Evolutionary conservation across 352 stramenopile genomes (phyloP), one percentile per base, ranked within the genome.

Genomic region (Phytopythium vexans): DNA sequence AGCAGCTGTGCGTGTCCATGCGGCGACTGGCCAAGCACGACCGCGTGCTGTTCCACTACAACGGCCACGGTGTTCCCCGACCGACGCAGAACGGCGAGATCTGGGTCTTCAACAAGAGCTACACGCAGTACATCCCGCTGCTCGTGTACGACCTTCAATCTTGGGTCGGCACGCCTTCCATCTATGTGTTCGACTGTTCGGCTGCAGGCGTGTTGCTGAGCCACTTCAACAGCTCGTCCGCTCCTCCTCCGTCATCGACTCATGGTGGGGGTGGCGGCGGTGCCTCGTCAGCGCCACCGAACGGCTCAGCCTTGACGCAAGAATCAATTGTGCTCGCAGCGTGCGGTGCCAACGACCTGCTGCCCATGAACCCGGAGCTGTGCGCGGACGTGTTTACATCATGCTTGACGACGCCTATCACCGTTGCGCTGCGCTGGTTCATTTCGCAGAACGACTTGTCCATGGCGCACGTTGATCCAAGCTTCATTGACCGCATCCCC

Each of bases 51-150:
- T 95, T 99, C 53, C 98, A 99, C 76, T 99, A 99, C 82, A 99
- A 99, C 74, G 97, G 97, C 49, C 97, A 99, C 70, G 98, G 98
- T 40, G 97, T 99, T 15, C 97, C 97, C 33, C 70, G 92, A n/a
- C 96, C 92, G 16, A 99, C 97, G 8, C 72, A 80, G 9, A 98
- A 98, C 70, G 97, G 97, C 38, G 97, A 99, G 65, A 94, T 99
- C 49, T 99, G 97, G 97, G 92, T 99, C 16, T 99, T 99, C 70
- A 99, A 99, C 77, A 98, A 98, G 75, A 97, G 95, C 66, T 98
- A 99, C 70, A 99, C 97, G 35, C 96, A 99, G 77, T 99, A 99
- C 74, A 99, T 99, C 53, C 97, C 98, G 15, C 71, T 99, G 32
- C 82, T 96, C 27, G 89, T 99, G 9, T 97, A 96, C 44, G 95